Conservation (phyloP, 768 basidiomycete species). For the Rhizopogon vinicolor region DNA sequence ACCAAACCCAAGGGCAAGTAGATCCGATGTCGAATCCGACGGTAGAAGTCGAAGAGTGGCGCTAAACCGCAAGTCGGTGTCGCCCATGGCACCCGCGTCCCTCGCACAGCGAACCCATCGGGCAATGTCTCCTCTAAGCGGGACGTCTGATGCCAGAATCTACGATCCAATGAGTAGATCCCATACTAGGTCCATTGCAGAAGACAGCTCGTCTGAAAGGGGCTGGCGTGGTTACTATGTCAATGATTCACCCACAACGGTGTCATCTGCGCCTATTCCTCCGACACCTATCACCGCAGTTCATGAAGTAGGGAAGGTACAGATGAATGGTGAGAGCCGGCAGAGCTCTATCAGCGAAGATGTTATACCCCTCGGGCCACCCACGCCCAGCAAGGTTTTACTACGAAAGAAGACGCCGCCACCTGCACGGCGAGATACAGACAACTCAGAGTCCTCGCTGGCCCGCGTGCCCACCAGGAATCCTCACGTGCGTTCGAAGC, state of each 20-base stretch:
- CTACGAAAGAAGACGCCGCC: constrained; percentile 37
- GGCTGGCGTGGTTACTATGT: constrained; percentile 29
- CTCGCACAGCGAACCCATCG: constrained; percentile 31
- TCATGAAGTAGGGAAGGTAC: constrained; percentile 18
- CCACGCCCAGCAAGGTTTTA: constrained; percentile 23
- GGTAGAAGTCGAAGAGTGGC: constrained; percentile 53
- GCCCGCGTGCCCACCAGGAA: constrained; percentile 29
- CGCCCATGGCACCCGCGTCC: constrained; percentile 63
- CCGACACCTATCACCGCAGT: constrained; percentile 31
- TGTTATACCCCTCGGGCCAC: constrained; percentile 19
- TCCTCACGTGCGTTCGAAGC: constrained; percentile 51
- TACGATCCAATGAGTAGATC: constrained; percentile 23
- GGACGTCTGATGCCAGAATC: constrained; percentile 33
- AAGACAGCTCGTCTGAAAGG: constrained; percentile 17
- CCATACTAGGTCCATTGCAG: constrained; percentile 11
- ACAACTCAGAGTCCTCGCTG: constrained; percentile 50
- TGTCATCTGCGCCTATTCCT: constrained; percentile 35
- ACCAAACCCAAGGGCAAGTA: constrained; percentile 25
- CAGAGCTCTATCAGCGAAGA: constrained; percentile 25
- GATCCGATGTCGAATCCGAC: constrained; percentile 58
- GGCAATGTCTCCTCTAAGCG: constrained; percentile 37
- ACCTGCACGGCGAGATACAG: constrained; percentile 15
- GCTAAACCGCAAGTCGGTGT: constrained; percentile 62
- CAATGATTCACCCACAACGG: constrained; percentile 35
- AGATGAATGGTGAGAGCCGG: constrained; percentile 24